phyloP scores from a whole-genome alignment of 2,329 filamentous ascomycete species.

The Pyrenophora tritici-repentis region DNA sequence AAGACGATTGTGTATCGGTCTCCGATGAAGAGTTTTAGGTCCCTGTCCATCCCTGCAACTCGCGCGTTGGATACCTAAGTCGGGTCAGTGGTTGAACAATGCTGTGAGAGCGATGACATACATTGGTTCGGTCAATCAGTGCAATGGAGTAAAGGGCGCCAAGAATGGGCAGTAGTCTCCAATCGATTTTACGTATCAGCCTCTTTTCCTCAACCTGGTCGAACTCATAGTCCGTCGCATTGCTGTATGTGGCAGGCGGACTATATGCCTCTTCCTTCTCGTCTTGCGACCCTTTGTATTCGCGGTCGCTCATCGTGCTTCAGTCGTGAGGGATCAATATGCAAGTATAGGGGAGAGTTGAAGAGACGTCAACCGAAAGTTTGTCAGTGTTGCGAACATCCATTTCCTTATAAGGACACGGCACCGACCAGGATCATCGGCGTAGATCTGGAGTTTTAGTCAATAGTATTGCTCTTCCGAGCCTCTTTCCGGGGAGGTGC shows the following conservation, averaged over 20 bases:
- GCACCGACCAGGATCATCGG: neutral
- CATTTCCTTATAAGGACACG: conserved; percentile 6
- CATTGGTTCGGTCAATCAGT: conserved; percentile 45
- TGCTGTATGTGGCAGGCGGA: neutral
- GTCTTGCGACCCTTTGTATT: conserved; percentile 13
- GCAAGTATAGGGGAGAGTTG: neutral
- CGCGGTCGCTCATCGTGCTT: conserved; percentile 18
- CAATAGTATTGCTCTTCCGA: conserved; percentile 4
- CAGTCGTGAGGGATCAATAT: no score
- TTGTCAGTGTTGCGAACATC: neutral
- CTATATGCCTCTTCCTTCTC: conserved; percentile 20
- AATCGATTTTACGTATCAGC: conserved; percentile 41
- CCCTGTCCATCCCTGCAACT: conserved; percentile 34
- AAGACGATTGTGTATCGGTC: conserved; percentile 33
- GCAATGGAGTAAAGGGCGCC: conserved; percentile 47
- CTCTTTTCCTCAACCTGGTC: conserved; percentile 26
- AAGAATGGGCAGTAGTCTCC: conserved; percentile 48
- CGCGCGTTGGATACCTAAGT: conserved; percentile 30
- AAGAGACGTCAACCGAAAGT: neutral
- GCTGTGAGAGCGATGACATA: neutral
- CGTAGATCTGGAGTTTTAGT: conserved; percentile 5
- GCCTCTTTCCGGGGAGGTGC: no score
- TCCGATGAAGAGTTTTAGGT: conserved; percentile 28
- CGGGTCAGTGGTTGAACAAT: neutral
- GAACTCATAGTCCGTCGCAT: conserved; percentile 11